Percentiles rank a stretch among this genome's conserved stretches.
These are phyloP conservation scores for Capsicum chinense DNA, from an alignment of 257 asterid species.

Conservation along the genomic window DNA sequence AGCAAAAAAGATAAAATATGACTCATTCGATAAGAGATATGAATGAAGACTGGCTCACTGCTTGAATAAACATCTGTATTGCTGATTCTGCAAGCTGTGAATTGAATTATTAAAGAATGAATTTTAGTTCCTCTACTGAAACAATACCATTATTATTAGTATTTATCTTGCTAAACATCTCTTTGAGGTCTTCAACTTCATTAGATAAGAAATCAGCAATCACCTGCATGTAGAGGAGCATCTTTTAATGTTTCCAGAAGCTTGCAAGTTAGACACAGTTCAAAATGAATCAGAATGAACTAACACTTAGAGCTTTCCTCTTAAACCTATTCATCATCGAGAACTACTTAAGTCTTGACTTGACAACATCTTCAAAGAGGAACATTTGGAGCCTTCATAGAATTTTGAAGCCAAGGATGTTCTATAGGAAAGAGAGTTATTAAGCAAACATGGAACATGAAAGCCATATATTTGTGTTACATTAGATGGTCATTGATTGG, in stretches of 20 bases:
- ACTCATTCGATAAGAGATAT: not conserved
- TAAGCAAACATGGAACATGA: constrained; percentile 10
- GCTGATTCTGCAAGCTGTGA: constrained; percentile 74
- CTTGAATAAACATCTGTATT: constrained; percentile 80
- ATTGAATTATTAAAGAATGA: constrained; percentile 66
- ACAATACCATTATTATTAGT: constrained; percentile 79
- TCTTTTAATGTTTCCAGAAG: constrained; percentile 31
- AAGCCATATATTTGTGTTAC: not conserved
- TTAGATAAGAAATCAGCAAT: constrained; percentile 88
- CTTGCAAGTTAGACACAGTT: constrained; percentile 14
- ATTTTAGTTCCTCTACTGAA: constrained; percentile 73
- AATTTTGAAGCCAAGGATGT: constrained; percentile 89
- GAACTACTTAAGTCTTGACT: constrained; percentile 90
- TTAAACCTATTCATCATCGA: constrained; percentile 91
- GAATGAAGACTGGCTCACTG: constrained; percentile 53
- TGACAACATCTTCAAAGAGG: constrained; percentile 79
- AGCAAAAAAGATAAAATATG: not conserved
- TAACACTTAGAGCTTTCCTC: constrained; percentile 88
- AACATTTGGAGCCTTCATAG: constrained; percentile 86
- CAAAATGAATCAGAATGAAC: constrained; percentile 38
- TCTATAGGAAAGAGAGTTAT: constrained; percentile 45
- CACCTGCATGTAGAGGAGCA: constrained; percentile 56
- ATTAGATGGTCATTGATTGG: not conserved
- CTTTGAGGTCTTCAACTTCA: constrained; percentile 84
- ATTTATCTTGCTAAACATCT: constrained; percentile 73